Percentiles rank a stretch among this genome's conserved stretches.
Evolutionary conservation across 331 rosid genomes (phyloP).

Genomic region (Quercus phellos): DNA sequence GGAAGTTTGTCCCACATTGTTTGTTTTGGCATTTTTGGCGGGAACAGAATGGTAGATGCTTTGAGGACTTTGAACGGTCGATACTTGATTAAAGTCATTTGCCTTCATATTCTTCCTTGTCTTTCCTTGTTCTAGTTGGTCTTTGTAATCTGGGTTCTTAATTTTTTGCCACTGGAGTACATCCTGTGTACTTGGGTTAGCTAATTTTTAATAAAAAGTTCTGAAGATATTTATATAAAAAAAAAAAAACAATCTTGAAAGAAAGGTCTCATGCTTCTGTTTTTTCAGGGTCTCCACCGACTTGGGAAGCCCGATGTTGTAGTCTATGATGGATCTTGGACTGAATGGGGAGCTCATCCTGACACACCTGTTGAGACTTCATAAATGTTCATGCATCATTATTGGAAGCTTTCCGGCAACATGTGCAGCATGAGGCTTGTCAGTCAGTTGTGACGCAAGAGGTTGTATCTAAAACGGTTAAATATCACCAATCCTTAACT

Average conservation of each 20-base stretch:
- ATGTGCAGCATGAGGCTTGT: not conserved
- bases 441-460: slow-evolving; percentile 1
- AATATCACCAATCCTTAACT: not conserved
- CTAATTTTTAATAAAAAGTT: too few species aligned
- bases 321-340: slow-evolving; percentile 97
- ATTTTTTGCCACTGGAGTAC: too few species aligned
- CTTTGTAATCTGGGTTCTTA: too few species aligned
- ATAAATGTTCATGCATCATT: not conserved
- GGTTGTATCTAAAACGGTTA: slow-evolving; percentile 7
- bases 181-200: too few species aligned
- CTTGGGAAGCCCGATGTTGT: slow-evolving; percentile 72
- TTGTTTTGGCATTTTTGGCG: too few species aligned
- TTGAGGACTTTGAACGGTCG: too few species aligned
- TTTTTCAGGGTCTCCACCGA: slow-evolving; percentile 77
- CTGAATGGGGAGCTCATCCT: slow-evolving; percentile 85
- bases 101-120: too few species aligned
- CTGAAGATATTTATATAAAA: too few species aligned
- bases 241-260: not conserved
- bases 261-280: not conserved
- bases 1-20: too few species aligned
- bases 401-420: not conserved
- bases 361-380: slow-evolving; percentile 70
- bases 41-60: too few species aligned
- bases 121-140: too few species aligned
- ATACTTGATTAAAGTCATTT: too few species aligned